Evolutionary conservation across 2,329 filamentous ascomycete species (phyloP), one percentile per base, ranked within the genome.

Genomic region (Penicillium fuscoglaucum): DNA sequence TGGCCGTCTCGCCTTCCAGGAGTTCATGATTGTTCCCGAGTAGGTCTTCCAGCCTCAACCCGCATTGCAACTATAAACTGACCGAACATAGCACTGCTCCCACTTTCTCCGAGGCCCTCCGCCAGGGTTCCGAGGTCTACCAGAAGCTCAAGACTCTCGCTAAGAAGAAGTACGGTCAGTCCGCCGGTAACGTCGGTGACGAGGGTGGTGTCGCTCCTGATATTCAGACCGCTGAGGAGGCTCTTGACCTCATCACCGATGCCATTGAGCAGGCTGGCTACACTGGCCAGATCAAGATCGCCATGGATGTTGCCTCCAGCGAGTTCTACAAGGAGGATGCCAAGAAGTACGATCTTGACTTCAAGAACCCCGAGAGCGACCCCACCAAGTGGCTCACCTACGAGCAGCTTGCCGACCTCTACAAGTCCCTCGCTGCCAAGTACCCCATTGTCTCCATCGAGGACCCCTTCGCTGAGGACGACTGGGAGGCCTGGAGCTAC

Each of bases 401-500:
- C 82, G 91, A 98, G 85, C 84, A 99, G 83, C 90, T 99, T 64
- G 93, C 95, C 76, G 87, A 89, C 74, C 83, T 96, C 72, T 98
- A 99, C 88, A 87, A 90, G 78, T 83, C 87, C 47, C 88, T 99
- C 62, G 84, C 86, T 77, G 85, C 88, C 85, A 97, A 96, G 84
- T 99, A 99, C 84, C 93, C 95, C 74, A 99, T 99, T 75, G 91
- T 98, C 82, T 91, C 87, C 80, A 98, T 99, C 72, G 95, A 99
- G 84, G 95, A 99, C 79, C 95, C 95, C 77, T 99, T 99, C 82
- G 93, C 91, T 66, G 95, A 99, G 87, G 95, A 98, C 75, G 95
- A 99, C 85, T 99, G 95, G 95, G 93, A 98, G 87, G 95, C 95
- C 63, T 99, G 95, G 95, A 96, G 91, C 87, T 96, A 98, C 89